A percentile compares a stretch with the other conserved stretches of the same genome.
Evolutionary conservation across 306 rosid genomes (phyloP).

Genomic region (Quercus variabilis): DNA sequence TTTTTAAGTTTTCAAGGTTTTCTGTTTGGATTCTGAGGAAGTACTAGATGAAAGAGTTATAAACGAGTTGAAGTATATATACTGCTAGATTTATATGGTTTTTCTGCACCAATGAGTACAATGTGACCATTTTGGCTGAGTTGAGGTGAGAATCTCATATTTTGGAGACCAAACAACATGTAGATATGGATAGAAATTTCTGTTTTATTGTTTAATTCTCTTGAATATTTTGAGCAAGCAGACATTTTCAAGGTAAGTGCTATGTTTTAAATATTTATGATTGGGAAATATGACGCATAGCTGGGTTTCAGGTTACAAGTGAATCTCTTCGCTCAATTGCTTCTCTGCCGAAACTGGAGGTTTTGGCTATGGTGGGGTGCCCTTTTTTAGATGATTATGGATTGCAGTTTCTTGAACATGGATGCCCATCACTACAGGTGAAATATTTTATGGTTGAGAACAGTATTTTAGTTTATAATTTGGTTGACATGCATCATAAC

Average conservation of each 20-base stretch:
- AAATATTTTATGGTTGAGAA: neutral
- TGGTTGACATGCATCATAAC: neutral
- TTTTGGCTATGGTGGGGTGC: constrained; percentile 49
- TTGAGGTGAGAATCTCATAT: neutral
- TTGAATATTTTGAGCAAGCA: neutral
- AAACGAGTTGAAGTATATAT: neutral
- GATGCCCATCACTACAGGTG: constrained; percentile 63
- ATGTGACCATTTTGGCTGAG: neutral
- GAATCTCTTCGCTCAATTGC: constrained; percentile 57
- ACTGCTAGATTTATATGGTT: neutral
- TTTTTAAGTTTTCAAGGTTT: neutral
- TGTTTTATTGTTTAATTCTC: neutral
- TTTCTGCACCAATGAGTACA: neutral
- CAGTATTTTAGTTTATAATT: neutral
- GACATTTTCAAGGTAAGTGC: neutral
- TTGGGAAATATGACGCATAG: constrained; percentile 2
- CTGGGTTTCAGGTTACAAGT: constrained; percentile 39
- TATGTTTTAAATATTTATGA: neutral
- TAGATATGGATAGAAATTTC: neutral
- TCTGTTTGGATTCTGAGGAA: neutral
- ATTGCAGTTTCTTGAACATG: constrained; percentile 46
- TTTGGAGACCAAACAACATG: neutral
- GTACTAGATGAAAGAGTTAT: neutral
- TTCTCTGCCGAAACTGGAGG: constrained; percentile 53
- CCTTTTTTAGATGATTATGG: constrained; percentile 54